Percentiles rank a stretch among this genome's conserved stretches.
Conservation (phyloP, 2,329 filamentous ascomycete species). For the Talaromyces atroroseus region DNA sequence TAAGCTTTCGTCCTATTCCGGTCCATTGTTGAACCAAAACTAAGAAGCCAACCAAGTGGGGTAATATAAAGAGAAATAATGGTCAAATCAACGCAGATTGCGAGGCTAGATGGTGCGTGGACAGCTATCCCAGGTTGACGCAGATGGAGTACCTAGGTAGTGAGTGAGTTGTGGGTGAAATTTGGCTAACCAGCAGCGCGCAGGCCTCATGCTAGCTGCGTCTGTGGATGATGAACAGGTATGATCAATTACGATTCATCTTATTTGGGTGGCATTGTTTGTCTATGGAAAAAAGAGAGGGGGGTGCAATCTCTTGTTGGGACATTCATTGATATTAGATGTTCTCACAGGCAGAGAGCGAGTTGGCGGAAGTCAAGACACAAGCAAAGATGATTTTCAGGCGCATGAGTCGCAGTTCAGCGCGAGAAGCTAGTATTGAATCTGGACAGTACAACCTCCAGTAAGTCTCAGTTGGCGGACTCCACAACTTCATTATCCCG, state of each 20-base stretch:
- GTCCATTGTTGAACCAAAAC: neutral
- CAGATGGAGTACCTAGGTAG: too few relatives aligned
- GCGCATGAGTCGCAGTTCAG: conserved; percentile 80
- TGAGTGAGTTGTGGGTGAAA: neutral
- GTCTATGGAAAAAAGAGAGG: neutral
- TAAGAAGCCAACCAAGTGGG: neutral
- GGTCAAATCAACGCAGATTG: conserved; percentile 92
- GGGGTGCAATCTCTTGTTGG: neutral
- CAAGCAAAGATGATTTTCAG: conserved; percentile 89
- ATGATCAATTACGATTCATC: conserved; percentile 17
- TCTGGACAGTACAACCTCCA: conserved; percentile 77
- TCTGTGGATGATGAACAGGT: conserved; percentile 88
- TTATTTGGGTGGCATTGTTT: neutral
- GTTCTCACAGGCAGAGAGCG: conserved; percentile 55
- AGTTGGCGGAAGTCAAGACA: conserved; percentile 79
- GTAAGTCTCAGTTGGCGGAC: conserved; percentile 46
- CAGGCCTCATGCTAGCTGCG: conserved; percentile 89
- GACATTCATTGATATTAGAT: neutral
- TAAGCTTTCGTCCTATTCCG: neutral
- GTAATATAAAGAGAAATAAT: conserved; percentile 42
- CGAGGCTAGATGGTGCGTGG: conserved; percentile 74
- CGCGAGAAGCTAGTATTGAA: conserved; percentile 88
- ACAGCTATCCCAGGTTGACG: neutral
- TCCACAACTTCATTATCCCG: neutral
- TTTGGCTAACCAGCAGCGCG: conserved; percentile 4